These are phyloP conservation scores for Aspergillus sp. DNA, from an alignment of 2,329 filamentous ascomycete species.

Conservation along the genomic window DNA sequence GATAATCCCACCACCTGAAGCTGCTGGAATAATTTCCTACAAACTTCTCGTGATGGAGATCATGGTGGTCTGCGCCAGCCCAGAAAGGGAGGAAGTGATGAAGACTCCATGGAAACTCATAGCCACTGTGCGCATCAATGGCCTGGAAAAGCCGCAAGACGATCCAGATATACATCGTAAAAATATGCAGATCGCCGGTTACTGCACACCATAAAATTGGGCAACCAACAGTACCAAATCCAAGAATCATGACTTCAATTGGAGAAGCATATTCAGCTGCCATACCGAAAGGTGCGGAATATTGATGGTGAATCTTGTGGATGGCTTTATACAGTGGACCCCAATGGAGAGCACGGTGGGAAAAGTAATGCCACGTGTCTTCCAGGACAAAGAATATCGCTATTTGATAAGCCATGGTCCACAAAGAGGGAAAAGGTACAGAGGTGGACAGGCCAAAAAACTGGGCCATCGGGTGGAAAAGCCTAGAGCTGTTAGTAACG, in stretches of 20 bases:
- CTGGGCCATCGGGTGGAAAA: slow-evolving; percentile 96
- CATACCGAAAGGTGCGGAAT: slow-evolving; percentile 94
- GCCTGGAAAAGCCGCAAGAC: slow-evolving; percentile 91
- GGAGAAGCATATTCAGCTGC: slow-evolving; percentile 97
- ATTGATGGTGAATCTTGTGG: slow-evolving; percentile 99
- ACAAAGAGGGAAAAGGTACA: slow-evolving; percentile 83
- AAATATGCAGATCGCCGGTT: slow-evolving; percentile 84
- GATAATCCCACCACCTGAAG: slow-evolving; percentile 99
- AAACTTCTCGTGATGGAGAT: slow-evolving; percentile 96
- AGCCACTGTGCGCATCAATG: slow-evolving; percentile 95
- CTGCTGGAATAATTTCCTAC: slow-evolving; percentile 97
- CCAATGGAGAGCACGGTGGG: slow-evolving; percentile 89
- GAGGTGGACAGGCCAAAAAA: slow-evolving; percentile 85
- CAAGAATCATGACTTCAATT: slow-evolving; percentile 94
- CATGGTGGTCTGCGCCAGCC: slow-evolving; percentile 96
- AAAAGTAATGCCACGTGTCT: slow-evolving; percentile 98
- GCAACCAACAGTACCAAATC: slow-evolving; percentile 77
- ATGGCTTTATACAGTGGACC: slow-evolving; percentile 93
- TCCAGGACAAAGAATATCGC: slow-evolving; percentile 93
- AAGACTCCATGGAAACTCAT: slow-evolving; percentile 97
- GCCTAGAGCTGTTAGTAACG: slow-evolving; percentile 44
- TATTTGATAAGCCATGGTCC: slow-evolving; percentile 89
- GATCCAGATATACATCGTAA: slow-evolving; percentile 99
- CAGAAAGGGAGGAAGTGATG: slow-evolving; percentile 96
- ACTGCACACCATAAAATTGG: slow-evolving; percentile 82